Evolutionary conservation across 805 yeast species (phyloP).

Genomic region (Saccharomycopsis sp.): DNA sequence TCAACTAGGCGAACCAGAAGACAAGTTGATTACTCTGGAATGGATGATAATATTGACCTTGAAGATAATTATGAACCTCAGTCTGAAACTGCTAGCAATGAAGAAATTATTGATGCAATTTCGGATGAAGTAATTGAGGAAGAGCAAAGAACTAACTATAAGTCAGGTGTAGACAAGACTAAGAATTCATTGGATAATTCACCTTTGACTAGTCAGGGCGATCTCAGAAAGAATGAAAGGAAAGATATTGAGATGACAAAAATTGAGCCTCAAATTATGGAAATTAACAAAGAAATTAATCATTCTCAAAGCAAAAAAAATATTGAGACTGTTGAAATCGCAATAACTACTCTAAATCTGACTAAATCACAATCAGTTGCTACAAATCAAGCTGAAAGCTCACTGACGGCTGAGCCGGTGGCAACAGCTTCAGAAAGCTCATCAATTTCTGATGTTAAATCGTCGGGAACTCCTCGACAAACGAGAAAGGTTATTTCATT

Average conservation of each 20-base stretch:
- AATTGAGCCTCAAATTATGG: not conserved
- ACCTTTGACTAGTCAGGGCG: too few species aligned
- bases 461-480: not conserved
- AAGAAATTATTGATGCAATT: not conserved
- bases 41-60: not conserved
- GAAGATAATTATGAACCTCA: not conserved
- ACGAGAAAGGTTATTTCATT: conserved; percentile 4
- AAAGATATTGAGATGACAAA: not conserved
- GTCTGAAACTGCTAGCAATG: not conserved
- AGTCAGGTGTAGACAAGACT: not conserved
- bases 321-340: not conserved
- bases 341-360: not conserved
- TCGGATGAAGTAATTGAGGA: not conserved
- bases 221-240: not conserved
- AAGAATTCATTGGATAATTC: too few species aligned
- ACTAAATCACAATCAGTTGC: not conserved
- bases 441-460: not conserved
- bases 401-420: not conserved
- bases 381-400: not conserved
- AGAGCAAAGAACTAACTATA: too few species aligned
- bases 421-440: not conserved
- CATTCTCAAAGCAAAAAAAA: not conserved
- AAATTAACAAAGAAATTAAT: not conserved
- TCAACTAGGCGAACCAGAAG: not conserved
- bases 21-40: not conserved